These are phyloP conservation scores for Aspergillus awamori DNA, from an alignment of 2,329 filamentous ascomycete species.

Conservation along the genomic window DNA sequence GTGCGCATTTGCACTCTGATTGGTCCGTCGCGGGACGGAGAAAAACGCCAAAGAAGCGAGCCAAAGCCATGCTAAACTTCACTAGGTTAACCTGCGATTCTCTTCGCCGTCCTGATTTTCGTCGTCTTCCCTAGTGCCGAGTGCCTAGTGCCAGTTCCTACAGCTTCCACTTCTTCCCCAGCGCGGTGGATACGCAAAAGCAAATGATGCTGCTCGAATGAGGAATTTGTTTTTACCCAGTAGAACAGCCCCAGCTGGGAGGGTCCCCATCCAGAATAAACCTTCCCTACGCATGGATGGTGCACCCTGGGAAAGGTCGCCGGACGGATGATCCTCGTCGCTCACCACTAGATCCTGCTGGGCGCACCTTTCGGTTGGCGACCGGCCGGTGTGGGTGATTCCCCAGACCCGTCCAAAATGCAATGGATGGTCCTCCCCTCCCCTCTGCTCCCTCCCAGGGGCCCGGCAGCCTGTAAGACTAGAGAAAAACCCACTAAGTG, in stretches of 20 bases:
- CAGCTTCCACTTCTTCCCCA: background rate
- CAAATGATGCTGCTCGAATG: slow-evolving; percentile 2
- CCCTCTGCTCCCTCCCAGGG: background rate
- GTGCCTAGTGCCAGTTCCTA: background rate
- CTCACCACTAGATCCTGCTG: slow-evolving; percentile 1
- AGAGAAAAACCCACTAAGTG: background rate
- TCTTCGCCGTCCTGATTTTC: background rate
- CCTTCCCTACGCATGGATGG: background rate
- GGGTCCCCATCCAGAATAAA: background rate
- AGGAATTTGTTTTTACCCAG: background rate
- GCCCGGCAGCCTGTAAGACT: background rate
- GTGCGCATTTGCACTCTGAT: background rate
- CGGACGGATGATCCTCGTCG: slow-evolving; percentile 19
- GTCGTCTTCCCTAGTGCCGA: background rate
- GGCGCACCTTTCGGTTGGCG: slow-evolving; percentile 13
- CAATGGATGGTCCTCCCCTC: background rate
- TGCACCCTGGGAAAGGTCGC: slow-evolving; percentile 6
- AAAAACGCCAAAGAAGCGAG: slow-evolving; percentile 11
- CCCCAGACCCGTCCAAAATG: slow-evolving; percentile 17
- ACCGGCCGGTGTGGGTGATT: slow-evolving; percentile 11
- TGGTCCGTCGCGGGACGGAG: slow-evolving; percentile 2
- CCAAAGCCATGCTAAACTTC: slow-evolving; percentile 6
- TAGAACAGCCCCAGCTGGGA: too few species aligned
- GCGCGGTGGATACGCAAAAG: slow-evolving; percentile 1
- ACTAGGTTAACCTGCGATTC: slow-evolving; percentile 1